Evolutionary conservation across 2,329 filamentous ascomycete species (phyloP), one percentile per base, ranked within the genome.

Genomic region (Penicillium sp.): DNA sequence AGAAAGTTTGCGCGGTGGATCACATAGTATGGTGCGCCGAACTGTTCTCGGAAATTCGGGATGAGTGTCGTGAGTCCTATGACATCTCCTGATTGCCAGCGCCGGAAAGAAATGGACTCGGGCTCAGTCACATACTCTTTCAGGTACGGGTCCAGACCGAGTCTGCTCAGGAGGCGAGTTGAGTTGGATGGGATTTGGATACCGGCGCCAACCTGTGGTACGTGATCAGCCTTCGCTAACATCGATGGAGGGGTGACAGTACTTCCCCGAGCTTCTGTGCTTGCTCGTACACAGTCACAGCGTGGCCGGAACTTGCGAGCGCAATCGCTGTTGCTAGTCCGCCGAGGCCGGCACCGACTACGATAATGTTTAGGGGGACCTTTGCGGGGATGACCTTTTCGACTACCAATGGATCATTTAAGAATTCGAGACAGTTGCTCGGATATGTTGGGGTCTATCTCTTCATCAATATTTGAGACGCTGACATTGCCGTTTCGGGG

Each of bases 151-250:
- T 57, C 60, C 2, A 76, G 59, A 8, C 73, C 74, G 67, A 72
- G 75, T 48, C 58, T 55, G 24, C 61, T 46, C 4, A 76, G 64
- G 0, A 75, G 58, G 0, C 65, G 63, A 2, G 64, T 61, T 5
- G 72, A 69, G 54, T 77, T 77, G 8, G 75, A 69, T 1, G 73
- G 72, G 6, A 77, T 67, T 62, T 77, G 74, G 32, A 77, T 76
- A 4, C 74, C 75, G 1, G 75, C 74, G 4, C 75, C 74, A 13
- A 76, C 66, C 67, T 73, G 13, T 10, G 11, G 29, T 31, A 26
- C 10, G 20, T 37, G 8, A 45, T 39, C 32, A 47, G 24, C 13
- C 13, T 14, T 32, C 13, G 10, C n/a, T 34, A 7, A 3, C 20
- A 20, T 8, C 31, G 2, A 38, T 39, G 8, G 11, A 40, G 14